phyloP scores from a whole-genome alignment of 495 filamentous ascomycete species.

The Halenospora varia region DNA sequence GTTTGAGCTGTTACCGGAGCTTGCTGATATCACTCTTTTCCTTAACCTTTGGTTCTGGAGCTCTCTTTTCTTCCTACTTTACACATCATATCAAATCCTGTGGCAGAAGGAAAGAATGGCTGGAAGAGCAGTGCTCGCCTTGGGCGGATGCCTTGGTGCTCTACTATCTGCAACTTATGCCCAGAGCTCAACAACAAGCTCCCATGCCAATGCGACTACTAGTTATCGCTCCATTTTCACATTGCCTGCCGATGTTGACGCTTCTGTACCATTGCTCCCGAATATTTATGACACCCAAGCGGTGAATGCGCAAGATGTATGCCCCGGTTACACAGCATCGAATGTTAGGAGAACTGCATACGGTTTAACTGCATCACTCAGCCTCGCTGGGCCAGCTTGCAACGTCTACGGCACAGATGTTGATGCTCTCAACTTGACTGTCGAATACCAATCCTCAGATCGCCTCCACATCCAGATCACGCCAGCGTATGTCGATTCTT shows the following conservation, averaged over 20 bases:
- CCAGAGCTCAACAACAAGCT: slow-evolving; percentile 2
- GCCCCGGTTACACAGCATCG: slow-evolving; percentile 69
- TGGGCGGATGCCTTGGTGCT: background rate
- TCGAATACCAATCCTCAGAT: slow-evolving; percentile 67
- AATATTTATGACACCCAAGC: slow-evolving; percentile 72
- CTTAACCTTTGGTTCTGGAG: too few relatives aligned
- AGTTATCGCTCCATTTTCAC: slow-evolving; percentile 38
- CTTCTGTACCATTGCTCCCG: slow-evolving; percentile 57
- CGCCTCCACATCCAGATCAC: slow-evolving; percentile 77
- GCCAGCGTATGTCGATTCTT: slow-evolving; percentile 57
- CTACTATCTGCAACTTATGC: slow-evolving; percentile 1
- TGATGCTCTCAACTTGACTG: slow-evolving; percentile 56
- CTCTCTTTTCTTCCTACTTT: too few relatives aligned
- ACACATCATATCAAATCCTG: too few relatives aligned
- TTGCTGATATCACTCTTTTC: too few relatives aligned
- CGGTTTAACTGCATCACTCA: slow-evolving; percentile 58
- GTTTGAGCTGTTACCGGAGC: too few relatives aligned
- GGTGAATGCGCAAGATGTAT: slow-evolving; percentile 65
- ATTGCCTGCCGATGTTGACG: slow-evolving; percentile 52
- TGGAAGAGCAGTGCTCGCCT: background rate
- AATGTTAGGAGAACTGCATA: slow-evolving; percentile 48
- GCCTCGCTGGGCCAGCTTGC: slow-evolving; percentile 62
- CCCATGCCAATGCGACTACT: slow-evolving; percentile 3
- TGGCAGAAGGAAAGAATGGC: too few relatives aligned
- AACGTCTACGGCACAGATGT: slow-evolving; percentile 73